Percentiles rank a stretch among this genome's conserved stretches.
These are phyloP conservation scores for Imleria badia DNA, from an alignment of 768 basidiomycete species.

Conservation along the genomic window DNA sequence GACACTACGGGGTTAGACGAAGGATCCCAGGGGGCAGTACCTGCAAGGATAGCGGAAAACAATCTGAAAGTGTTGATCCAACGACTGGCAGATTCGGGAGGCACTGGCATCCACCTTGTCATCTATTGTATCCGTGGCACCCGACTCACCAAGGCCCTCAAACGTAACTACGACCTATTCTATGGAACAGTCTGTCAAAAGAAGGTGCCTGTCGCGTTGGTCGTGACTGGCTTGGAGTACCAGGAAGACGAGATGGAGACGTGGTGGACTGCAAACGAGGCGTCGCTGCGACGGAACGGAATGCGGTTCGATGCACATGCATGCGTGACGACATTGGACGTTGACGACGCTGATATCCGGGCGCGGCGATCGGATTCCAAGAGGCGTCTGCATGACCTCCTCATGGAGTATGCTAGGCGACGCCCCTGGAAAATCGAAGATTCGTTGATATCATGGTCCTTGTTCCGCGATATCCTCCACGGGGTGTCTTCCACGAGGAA, in stretches of 20 bases:
- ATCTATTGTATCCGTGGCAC: background rate
- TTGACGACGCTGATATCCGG: background rate
- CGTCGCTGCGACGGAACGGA: slow-evolving; percentile 12
- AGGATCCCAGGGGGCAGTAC: background rate
- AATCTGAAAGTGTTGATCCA: background rate
- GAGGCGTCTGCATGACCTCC: background rate
- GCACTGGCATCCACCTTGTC: background rate
- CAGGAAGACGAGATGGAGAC: slow-evolving; percentile 18
- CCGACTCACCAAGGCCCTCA: background rate
- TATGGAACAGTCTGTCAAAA: slow-evolving; percentile 33
- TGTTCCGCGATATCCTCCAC: background rate
- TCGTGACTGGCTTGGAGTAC: slow-evolving; percentile 37
- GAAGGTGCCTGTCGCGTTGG: slow-evolving; percentile 34
- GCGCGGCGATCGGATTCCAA: background rate
- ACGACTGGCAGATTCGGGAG: background rate
- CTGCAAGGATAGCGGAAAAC: background rate
- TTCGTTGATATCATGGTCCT: background rate
- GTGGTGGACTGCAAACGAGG: slow-evolving; percentile 30
- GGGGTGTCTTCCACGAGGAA: background rate
- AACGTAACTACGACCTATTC: slow-evolving; percentile 35
- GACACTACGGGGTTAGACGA: slow-evolving; percentile 4
- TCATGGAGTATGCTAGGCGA: background rate
- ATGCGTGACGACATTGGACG: background rate
- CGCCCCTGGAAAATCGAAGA: background rate
- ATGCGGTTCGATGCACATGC: too few relatives aligned